Percentiles rank a stretch among this genome's conserved stretches.
Evolutionary conservation across 495 filamentous ascomycete genomes (phyloP).

Genomic region (Penicillium antarcticum): DNA sequence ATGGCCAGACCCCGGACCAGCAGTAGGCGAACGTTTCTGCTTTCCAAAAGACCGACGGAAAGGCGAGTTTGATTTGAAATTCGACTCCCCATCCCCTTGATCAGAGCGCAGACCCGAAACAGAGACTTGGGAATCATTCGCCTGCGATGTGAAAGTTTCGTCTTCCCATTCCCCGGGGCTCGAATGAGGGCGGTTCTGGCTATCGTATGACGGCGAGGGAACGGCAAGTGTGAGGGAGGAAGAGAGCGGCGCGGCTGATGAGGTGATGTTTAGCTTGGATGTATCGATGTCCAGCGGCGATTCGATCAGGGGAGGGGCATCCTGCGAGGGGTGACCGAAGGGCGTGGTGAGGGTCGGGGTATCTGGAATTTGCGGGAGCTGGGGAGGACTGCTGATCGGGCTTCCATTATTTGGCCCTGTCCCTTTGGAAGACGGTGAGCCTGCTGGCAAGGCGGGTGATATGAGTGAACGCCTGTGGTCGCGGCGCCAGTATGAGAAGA

Average conservation of each 20-base stretch:
- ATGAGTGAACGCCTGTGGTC: conserved; percentile 43
- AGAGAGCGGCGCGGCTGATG: conserved; percentile 25
- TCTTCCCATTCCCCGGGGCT: conserved; percentile 30
- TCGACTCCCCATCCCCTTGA: conserved; percentile 27
- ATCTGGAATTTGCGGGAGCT: conserved; percentile 32
- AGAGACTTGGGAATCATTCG: conserved; percentile 30
- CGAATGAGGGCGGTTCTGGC: conserved; percentile 30
- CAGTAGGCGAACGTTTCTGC: conserved; percentile 30
- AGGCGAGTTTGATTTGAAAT: conserved; percentile 33
- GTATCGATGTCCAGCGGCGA: conserved; percentile 23
- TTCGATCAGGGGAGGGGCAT: conserved; percentile 17
- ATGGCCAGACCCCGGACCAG: conserved; percentile 24
- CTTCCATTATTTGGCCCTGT: conserved; percentile 7
- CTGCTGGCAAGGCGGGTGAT: conserved; percentile 27
- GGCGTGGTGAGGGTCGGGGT: conserved; percentile 25
- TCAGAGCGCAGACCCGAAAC: conserved; percentile 19
- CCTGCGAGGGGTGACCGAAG: conserved; percentile 13
- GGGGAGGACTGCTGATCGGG: conserved; percentile 28
- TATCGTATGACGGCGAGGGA: conserved; percentile 25
- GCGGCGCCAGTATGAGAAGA: conserved; percentile 50
- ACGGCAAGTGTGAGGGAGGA: conserved; percentile 31
- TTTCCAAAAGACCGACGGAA: conserved; percentile 39
- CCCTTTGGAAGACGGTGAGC: conserved; percentile 19
- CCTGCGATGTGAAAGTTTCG: conserved; percentile 24
- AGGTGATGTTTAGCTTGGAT: conserved; percentile 22